A percentile compares a stretch with the other conserved stretches of the same genome.
Evolutionary conservation across 2,329 filamentous ascomycete species (phyloP).

Genomic region (Furcasterigmium furcatum): DNA sequence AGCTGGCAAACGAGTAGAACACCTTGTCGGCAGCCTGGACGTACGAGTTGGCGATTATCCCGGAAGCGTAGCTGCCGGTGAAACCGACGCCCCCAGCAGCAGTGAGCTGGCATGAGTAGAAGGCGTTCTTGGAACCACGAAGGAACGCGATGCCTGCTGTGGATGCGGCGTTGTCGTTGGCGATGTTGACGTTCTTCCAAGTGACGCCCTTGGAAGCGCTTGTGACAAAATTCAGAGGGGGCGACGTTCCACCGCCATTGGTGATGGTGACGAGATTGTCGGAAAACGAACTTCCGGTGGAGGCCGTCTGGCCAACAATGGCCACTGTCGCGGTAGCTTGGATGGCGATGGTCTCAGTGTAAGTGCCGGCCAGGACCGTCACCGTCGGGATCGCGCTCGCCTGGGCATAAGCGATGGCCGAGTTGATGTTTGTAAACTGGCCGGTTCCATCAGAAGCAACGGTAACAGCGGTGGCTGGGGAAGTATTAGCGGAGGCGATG

Average conservation of each 20-base stretch:
- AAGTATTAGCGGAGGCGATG: conserved; percentile 1
- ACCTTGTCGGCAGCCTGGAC: conserved; percentile 39
- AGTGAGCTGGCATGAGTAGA: conserved; percentile 40
- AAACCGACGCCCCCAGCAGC: conserved; percentile 26
- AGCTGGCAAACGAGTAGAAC: conserved; percentile 32
- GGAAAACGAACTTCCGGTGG: conserved; percentile 22
- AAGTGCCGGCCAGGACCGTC: conserved; percentile 38
- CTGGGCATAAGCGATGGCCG: conserved; percentile 39
- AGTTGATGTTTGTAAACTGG: conserved; percentile 40
- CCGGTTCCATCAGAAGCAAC: conserved; percentile 39
- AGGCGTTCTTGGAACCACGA: conserved; percentile 33
- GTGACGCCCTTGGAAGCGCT: conserved; percentile 25
- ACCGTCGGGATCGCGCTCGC: conserved; percentile 36
- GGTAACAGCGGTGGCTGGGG: conserved; percentile 27
- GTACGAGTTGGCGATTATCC: conserved; percentile 39
- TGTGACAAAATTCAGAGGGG: conserved; percentile 22
- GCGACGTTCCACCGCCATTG: conserved; percentile 8
- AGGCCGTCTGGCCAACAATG: conserved; percentile 28
- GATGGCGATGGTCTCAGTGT: conserved; percentile 36
- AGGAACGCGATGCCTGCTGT: conserved; percentile 24
- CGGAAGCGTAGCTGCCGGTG: conserved; percentile 23
- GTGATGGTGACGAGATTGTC: conserved; percentile 33
- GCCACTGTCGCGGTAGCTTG: conserved; percentile 36
- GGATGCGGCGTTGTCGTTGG: conserved; percentile 22
- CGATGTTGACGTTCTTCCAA: conserved; percentile 34